Base-by-base conservation (phyloP, 1,284 basidiomycete genomes). In the Apiotrichum montevideense region DNA sequence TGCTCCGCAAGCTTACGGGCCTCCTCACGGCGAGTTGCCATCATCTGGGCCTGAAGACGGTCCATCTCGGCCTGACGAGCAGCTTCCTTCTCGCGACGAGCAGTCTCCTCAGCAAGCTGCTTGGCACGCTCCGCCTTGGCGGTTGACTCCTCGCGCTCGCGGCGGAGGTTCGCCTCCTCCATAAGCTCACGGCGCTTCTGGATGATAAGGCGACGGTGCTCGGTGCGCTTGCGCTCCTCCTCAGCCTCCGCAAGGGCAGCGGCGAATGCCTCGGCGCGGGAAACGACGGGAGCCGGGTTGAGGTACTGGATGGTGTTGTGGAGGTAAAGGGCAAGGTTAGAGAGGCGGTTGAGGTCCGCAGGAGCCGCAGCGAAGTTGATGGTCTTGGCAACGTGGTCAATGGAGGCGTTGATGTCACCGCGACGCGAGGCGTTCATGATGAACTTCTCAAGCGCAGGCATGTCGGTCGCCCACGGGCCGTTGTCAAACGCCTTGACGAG, bases 111-210 rank as follows among this genome's bases (percentile, higher is more conserved):
- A 67, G 87, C 87, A 73, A 87, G 86, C 63, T 82, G 78, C 55
- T 85, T 79, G 11, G 78, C 82, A 39, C 83, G 76, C 76, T 95
- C 89, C 0, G 89, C 88, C 49, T 87, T 84, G 48, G 87, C 81
- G 53, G 84, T 90, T 1, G 87, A 86, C 71, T 94, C 91, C 72
- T 97, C 93, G 77, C 90, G 90, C 79, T 95, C 91, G 74, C 89
- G 88, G 65, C 90, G 83, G 15, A 87, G 86, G 44, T 84, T 84
- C 60, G 95, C 81, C 79, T 98, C 93, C 58, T 87, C 87, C 56
- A 92, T 80, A 50, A 97, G 80, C 79, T 97, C 92, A 59, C 91
- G 84, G 52, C 95, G 84, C 43, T 90, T 84, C 13, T 89, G 88
- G 21, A 96, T 85, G 63, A 98, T 83, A 7, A 90, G 86, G 43